Evolutionary conservation across 2,329 filamentous ascomycete genomes (phyloP), one percentile per base, ranked within the genome.

Genomic region (Coniochaeta sp.): DNA sequence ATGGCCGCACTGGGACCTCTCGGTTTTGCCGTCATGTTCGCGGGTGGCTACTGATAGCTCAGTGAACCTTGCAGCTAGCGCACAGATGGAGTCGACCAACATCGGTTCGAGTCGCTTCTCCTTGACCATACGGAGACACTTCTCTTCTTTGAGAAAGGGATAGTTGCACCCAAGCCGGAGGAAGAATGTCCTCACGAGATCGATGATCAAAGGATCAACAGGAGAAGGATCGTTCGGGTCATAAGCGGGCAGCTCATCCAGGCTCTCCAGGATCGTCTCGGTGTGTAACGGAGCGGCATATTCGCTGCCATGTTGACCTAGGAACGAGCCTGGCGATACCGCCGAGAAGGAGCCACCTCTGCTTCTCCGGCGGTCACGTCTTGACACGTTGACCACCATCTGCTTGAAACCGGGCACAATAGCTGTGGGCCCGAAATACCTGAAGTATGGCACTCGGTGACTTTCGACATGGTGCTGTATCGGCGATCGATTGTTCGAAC

Each of bases 351-450:
- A 85, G 49, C 75, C 76, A 6, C 70, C 74, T 8, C 75, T 77
- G 50, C 83, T 83, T 22, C 78, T 77, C 22, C 83, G 78, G 53
- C 82, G 75, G 54, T 86, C 40, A 27, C 42, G 22, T 27, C 91
- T 82, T 51, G 86, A 85, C 16, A 68, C 59, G 42, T 68, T 63
- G 53, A 87, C 85, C 24, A 95, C 88, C 89, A 95, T 95, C 66
- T 95, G 89, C 68, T 95, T 95, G 71, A 91, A 95, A 20, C 90
- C 90, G 1, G 90, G 90, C 50, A 94, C 89, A 62, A 95, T 95
- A 56, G 90, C 91, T 1, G 91, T 95, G 0, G 89, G 89, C 0
- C 90, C 91, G 64, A 95, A 94, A 67, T 94, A 95, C 54, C 91
- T 78, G 61, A 95, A 95, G 65, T 94, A 96, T 0, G 90, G 90